phyloP scores from a whole-genome alignment of 2,329 filamentous ascomycete species.

The Colletotrichum spaethianum region DNA sequence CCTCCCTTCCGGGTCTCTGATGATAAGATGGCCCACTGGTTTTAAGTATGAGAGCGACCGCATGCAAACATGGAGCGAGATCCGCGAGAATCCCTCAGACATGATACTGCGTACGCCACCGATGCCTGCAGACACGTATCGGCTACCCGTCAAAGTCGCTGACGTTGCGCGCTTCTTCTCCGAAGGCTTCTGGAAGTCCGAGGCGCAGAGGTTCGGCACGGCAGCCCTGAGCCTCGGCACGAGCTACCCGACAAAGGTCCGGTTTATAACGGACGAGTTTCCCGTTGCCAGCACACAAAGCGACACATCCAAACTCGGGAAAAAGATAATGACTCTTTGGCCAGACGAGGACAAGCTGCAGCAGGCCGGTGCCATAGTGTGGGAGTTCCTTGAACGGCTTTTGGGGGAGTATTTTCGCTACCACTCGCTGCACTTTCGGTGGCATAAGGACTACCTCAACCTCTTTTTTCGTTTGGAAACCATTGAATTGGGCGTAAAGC shows the following conservation, averaged over 20 bases:
- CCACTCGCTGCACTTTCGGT: not conserved
- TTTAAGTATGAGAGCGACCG: not conserved
- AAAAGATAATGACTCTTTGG: not conserved
- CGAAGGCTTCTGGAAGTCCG: conserved; percentile 46
- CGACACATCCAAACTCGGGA: not conserved
- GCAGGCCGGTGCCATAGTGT: not conserved
- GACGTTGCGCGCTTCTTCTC: conserved; percentile 43
- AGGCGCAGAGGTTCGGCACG: conserved; percentile 46
- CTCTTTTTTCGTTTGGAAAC: not conserved
- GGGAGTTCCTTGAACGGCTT: not conserved
- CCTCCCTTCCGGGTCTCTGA: not conserved
- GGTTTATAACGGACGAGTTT: not conserved
- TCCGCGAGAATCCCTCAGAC: not conserved
- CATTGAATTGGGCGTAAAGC: not conserved
- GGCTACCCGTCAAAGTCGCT: not conserved
- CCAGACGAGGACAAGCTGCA: not conserved
- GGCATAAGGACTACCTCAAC: not conserved
- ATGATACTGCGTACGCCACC: not conserved
- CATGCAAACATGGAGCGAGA: not conserved
- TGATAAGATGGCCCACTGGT: conserved; percentile 21
- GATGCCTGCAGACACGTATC: not conserved
- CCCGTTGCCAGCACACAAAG: not conserved
- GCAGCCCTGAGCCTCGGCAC: conserved; percentile 39
- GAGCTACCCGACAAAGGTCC: not conserved
- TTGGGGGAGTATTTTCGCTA: not conserved